Evolutionary conservation across 805 yeast species (phyloP), one percentile per base, ranked within the genome.

Genomic region (Cephaloascus albidus): DNA sequence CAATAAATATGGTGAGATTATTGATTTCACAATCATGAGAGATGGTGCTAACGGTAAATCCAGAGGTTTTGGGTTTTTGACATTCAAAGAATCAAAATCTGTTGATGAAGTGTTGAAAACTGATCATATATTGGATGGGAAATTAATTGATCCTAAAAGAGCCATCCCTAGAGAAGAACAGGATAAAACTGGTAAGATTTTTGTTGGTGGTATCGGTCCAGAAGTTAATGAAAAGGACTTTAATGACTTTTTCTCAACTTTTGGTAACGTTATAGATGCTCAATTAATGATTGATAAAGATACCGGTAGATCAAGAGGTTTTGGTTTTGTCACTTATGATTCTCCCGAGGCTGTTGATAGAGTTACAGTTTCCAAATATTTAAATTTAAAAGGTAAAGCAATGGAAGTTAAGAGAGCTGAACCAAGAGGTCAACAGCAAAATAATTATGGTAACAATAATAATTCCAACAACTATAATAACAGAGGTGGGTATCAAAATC

Each of bases 81-180:
- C 96, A 0, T 90, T 90, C 67, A 78, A 75, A 38, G 82, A 80
- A 45, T 74, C 95, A n/a, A 61, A 68, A 20, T 77, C 93, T 33
- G 97, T 90, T 30, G 90, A 85, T 54, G 84, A 76, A 47, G 97
- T 90, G 40, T 73, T 90, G 49, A 78, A 78, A 47, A 78, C 84
- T 44, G 93, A 85, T 54, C 98, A 90, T 58, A 76, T 86, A 40
- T 67, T 90, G 38, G 98, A 90, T 55, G 97, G 97, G 46, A 90
- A 90, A 61, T 83, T 90, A 43, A 93, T 90, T 56, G 98, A 90
- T 58, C 97, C 98, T 32, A 90, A 90, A 60, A 76, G 97, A 53
- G 97, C 98, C 19, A 90, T 90, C 52, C 97, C 97, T 28, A 83
- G 86, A 58, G 97, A 90, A 57, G 97, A 90, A 60, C 98, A 90